Base-by-base conservation (phyloP, 305 asterid species). In the Rubia tinctorum region DNA sequence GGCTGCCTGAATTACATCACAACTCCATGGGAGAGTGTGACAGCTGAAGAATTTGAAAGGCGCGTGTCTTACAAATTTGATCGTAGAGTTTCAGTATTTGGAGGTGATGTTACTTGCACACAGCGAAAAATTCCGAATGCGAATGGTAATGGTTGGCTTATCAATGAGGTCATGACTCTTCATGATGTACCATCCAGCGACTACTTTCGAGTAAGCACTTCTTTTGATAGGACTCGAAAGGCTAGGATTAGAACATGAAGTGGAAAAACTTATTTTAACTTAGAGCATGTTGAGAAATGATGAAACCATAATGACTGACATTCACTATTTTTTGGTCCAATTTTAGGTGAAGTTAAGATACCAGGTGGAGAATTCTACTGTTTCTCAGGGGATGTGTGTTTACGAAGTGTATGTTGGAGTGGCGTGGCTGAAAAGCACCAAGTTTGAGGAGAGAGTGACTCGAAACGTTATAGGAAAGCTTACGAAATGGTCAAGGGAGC, bases 71-170 rank as follows among this genome's bases (percentile, higher is more conserved):
- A 90, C 88, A 92, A 92, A 76, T 92, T 89, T 69, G 97, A 92
- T 58, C 89, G 84, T 76, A 85, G 79, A 22, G 78, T 95, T 51
- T 95, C 98, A 12, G 92, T 89, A 61, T 92, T 88, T 55, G 75
- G 95, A 75, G 99, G 97, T 79, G 98, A 90, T 80, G 96, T 95
- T 64, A 95, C 99, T 0, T 90, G 99, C 95, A 90, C 95, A 45
- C 99, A 95, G 82, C 96, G 90, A 65, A 92, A 83, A 74, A 85
- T 97, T 66, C 86, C 85, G 18, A 90, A 86, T 69, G 53, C 86
- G 43, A 91, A 83, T 63, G 82, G 67, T 80, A 80, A 78, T 20
- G 97, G 97, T 27, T 92, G 97, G 98, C 89, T 95, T 66, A 75
- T 95, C 67, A 96, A 90, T 81, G 99, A 95, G 79, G 89, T 95